Evolutionary conservation across 1,284 basidiomycete genomes (phyloP).

Genomic region (Taiwanofungus camphoratus): DNA sequence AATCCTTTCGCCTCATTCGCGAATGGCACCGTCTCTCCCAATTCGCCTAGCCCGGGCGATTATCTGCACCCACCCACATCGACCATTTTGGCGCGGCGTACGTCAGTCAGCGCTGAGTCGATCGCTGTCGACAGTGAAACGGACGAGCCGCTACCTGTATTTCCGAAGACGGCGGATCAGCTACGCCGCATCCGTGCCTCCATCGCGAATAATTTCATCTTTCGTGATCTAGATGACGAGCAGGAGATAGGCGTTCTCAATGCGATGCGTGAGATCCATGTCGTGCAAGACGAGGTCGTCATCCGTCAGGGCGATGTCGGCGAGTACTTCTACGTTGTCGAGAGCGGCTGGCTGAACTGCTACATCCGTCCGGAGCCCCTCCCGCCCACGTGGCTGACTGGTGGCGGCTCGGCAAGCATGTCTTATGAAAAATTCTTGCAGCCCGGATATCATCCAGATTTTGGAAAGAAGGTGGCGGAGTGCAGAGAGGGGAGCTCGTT

Average conservation of each 20-base stretch:
- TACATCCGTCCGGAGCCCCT: constrained; percentile 72
- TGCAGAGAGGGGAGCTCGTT: constrained; percentile 88
- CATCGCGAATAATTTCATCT: constrained; percentile 89
- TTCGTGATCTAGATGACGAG: constrained; percentile 94
- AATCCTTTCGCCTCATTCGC: constrained; percentile 40
- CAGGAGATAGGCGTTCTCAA: constrained; percentile 90
- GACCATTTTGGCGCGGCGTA: constrained; percentile 84
- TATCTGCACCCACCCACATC: constrained; percentile 63
- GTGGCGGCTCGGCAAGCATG: constrained; percentile 27
- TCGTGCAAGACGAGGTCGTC: constrained; percentile 74
- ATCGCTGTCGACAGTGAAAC: constrained; percentile 74
- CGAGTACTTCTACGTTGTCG: constrained; percentile 97
- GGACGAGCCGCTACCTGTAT: constrained; percentile 66
- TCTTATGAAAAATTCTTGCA: constrained; percentile 52
- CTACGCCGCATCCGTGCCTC: constrained; percentile 82
- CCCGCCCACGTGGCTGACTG: constrained; percentile 49
- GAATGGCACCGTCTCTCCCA: constrained; percentile 34
- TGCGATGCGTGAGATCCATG: constrained; percentile 90
- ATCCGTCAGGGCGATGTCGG: constrained; percentile 97
- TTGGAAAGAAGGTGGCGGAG: constrained; percentile 80
- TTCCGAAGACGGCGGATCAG: constrained; percentile 83
- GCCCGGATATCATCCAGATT: constrained; percentile 60
- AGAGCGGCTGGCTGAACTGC: constrained; percentile 83
- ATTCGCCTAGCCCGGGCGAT: constrained; percentile 46
- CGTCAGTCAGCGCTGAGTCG: constrained; percentile 96